A percentile compares a stretch with the other conserved stretches of the same genome.
phyloP scores from a whole-genome alignment of 1,139 yeast species.

The Debaryomyces singareniensis region DNA sequence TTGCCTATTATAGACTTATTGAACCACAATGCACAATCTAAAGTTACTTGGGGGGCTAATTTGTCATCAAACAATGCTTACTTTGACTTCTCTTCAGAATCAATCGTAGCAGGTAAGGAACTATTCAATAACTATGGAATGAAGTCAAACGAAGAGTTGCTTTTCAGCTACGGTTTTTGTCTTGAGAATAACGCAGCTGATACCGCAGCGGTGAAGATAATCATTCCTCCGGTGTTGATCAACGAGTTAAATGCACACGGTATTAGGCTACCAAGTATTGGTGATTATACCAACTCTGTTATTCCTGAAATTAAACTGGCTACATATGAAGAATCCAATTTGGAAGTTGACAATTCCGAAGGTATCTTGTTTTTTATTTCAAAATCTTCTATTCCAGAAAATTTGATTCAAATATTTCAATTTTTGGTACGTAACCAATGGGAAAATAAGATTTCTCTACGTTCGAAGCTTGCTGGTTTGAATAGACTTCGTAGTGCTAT shows the following conservation, averaged over 20 bases:
- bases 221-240: slow-evolving; percentile 32
- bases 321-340: slow-evolving; percentile 5
- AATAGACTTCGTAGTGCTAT: slow-evolving; percentile 51
- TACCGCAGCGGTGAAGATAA: slow-evolving; percentile 51
- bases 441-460: slow-evolving; percentile 37
- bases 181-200: slow-evolving; percentile 58
- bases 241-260: slow-evolving; percentile 31
- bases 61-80: slow-evolving; percentile 10
- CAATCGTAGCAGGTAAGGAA: slow-evolving; percentile 33
- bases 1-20: slow-evolving; percentile 74
- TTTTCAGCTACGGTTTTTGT: slow-evolving; percentile 65
- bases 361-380: slow-evolving; percentile 42
- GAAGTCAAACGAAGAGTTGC: slow-evolving; percentile 74
- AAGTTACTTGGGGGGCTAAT: slow-evolving; percentile 57
- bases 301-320: slow-evolving; percentile 6
- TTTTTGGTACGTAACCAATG: slow-evolving; percentile 38
- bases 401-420: slow-evolving; percentile 46
- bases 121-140: slow-evolving; percentile 79
- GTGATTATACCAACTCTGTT: slow-evolving; percentile 43
- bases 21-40: slow-evolving; percentile 59
- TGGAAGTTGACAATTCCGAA: slow-evolving; percentile 12
- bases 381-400: slow-evolving; percentile 34
- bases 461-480: slow-evolving; percentile 56
- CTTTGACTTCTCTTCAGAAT: slow-evolving; percentile 27
- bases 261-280: slow-evolving; percentile 38